Evolutionary conservation across 306 rosid genomes (phyloP), one percentile per base, ranked within the genome.

Genomic region (Vachellia collinsii): DNA sequence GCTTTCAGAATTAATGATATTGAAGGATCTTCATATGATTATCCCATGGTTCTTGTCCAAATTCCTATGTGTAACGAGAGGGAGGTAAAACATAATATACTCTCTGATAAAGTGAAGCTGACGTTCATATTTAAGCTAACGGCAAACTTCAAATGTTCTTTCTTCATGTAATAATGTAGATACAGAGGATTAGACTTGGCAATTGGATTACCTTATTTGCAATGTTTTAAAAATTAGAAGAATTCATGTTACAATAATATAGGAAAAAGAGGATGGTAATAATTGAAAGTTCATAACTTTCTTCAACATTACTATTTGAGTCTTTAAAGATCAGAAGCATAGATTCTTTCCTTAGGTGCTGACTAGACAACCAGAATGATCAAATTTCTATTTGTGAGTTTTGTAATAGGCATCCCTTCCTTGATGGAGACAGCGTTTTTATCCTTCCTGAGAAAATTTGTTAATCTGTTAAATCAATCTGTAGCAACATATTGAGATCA

Each of bases 51-150:
- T 82, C 89, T 94, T 77, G 85, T 92, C 87, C 97, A 94, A 87
- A 91, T 94, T 82, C 98, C 97, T 42, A 94, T 94, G 97, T 92
- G 98, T 83, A 94, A 94, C 36, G 97, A 94, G 88, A 90, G 70
- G 68, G 98, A 94, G 98, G 98, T 94, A 91, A 78, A 48, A 19
- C 46, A 65, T 76, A 78, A 63, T 59, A 70, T 10, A 4, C 13
- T 74, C 37, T 39, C 58, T 29, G 64, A 9, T 72, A 72, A 71
- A 29, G 71, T 72, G 42, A 43, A 50, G 79, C 47, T 77, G 25
- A 72, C 54, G 37, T 71, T 48, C 38, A 37, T 53, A 50, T 23
- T 42, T 41, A 50, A 22, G 74, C 23, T 68, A 39, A 70, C n/a
- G 36, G 25, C 29, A 70, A 69, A 61, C 59, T 67, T 82, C 79